These are phyloP conservation scores for Fusarium chuoi DNA, from an alignment of 2,329 filamentous ascomycete genomes.

Conservation along the genomic window DNA sequence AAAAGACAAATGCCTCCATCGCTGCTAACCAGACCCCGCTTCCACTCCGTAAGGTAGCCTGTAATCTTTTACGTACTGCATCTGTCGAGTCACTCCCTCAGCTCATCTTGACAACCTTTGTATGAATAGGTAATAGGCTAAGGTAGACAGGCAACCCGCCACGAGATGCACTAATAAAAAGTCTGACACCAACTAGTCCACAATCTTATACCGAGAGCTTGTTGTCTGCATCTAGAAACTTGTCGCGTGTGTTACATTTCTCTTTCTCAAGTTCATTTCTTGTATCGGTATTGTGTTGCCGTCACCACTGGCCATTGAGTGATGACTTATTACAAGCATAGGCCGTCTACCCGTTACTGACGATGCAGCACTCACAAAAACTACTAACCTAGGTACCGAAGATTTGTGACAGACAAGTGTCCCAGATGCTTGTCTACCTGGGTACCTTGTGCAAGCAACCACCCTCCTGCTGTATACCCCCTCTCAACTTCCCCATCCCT, in stretches of 20 bases:
- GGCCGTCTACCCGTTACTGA: neutral
- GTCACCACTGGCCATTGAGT: neutral
- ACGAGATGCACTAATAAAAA: neutral
- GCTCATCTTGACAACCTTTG: conserved; percentile 5
- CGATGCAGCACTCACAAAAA: neutral
- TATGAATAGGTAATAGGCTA: neutral
- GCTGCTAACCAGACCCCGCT: conserved; percentile 8
- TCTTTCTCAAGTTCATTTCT: neutral
- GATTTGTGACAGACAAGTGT: neutral
- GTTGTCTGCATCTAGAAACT: conserved; percentile 7
- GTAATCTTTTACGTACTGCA: conserved; percentile 17
- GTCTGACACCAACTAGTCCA: neutral
- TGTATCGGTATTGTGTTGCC: neutral
- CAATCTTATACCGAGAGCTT: neutral
- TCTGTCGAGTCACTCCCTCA: neutral
- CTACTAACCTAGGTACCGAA: neutral
- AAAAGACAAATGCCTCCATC: conserved; percentile 5
- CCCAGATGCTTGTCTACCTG: neutral
- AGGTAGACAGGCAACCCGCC: neutral
- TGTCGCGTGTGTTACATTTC: neutral
- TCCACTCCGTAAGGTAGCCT: conserved; percentile 1
- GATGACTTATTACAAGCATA: neutral
- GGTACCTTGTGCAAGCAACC: neutral
- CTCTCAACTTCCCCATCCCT: neutral
- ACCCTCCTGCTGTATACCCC: neutral